Conservation (phyloP, 495 filamentous ascomycete genomes). For the Monascus purpureus region DNA sequence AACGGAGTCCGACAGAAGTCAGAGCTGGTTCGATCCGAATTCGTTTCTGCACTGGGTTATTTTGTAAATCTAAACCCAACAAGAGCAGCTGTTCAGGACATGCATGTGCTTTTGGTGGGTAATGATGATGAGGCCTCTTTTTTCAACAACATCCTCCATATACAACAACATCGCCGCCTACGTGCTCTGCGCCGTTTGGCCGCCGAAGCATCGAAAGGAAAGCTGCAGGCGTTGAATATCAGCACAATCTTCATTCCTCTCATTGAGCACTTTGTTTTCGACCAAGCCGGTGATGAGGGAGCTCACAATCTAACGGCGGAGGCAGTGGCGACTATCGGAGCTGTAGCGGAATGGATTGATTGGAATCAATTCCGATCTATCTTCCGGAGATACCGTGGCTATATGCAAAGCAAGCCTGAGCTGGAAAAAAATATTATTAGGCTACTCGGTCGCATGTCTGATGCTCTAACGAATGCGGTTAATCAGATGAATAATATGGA, state of each 20-base stretch:
- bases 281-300: conserved; percentile 57
- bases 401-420: conserved; percentile 66
- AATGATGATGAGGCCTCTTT: conserved; percentile 85
- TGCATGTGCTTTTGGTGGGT: conserved; percentile 55
- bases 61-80: conserved; percentile 55
- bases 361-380: conserved; percentile 86
- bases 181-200: conserved; percentile 69
- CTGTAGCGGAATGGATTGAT: conserved; percentile 59
- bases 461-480: conserved; percentile 49
- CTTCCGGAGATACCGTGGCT: conserved; percentile 65
- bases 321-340: conserved; percentile 58
- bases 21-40: conserved; percentile 73
- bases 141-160: conserved; percentile 83
- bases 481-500: conserved; percentile 15
- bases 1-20: conserved; percentile 59
- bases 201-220: conserved; percentile 42
- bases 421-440: conserved; percentile 74
- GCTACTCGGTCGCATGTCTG: conserved; percentile 65
- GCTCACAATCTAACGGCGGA: conserved; percentile 78
- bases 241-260: conserved; percentile 81
- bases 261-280: conserved; percentile 86
- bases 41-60: conserved; percentile 61
- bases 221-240: conserved; percentile 59
- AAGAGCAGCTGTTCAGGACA: conserved; percentile 58
- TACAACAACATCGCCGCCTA: conserved; percentile 77